These are phyloP conservation scores for Scedosporium boydii DNA, from an alignment of 2,329 filamentous ascomycete species.

Conservation along the genomic window DNA sequence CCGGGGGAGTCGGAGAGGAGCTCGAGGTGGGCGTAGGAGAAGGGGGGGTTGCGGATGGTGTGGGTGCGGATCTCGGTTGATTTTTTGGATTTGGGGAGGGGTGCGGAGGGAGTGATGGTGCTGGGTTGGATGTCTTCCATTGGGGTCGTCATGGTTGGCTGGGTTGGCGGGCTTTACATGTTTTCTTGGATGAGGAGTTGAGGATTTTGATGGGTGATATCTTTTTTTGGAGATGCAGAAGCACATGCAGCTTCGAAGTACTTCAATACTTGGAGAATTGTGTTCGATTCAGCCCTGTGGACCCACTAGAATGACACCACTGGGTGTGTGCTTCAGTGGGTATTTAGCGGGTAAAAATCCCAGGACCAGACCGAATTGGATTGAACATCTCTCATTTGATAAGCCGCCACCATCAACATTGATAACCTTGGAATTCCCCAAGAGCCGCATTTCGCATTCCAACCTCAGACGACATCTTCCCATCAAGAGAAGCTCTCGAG, in stretches of 20 bases:
- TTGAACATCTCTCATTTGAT: neutral
- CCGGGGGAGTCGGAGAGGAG: conserved; percentile 23
- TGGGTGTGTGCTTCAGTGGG: neutral
- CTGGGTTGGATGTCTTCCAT: neutral
- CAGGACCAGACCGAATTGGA: neutral
- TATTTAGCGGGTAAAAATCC: neutral
- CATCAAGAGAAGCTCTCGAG: too few relatives aligned
- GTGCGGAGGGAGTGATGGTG: neutral
- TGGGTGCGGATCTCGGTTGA: conserved; percentile 29
- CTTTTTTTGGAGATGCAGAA: neutral
- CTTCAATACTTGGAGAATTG: neutral
- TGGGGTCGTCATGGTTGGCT: neutral
- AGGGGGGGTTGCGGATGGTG: conserved; percentile 41
- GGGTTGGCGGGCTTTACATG: neutral
- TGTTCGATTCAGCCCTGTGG: neutral
- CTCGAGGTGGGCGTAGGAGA: conserved; percentile 48
- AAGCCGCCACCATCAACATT: neutral
- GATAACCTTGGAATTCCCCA: neutral
- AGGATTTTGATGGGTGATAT: neutral
- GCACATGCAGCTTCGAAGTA: neutral
- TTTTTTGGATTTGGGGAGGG: neutral
- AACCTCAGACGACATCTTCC: too few relatives aligned
- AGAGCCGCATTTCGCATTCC: too few relatives aligned
- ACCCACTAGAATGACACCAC: neutral
- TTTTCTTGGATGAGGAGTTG: neutral